phyloP scores from a whole-genome alignment of 2,329 filamentous ascomycete species.

The Geosmithia flava region DNA sequence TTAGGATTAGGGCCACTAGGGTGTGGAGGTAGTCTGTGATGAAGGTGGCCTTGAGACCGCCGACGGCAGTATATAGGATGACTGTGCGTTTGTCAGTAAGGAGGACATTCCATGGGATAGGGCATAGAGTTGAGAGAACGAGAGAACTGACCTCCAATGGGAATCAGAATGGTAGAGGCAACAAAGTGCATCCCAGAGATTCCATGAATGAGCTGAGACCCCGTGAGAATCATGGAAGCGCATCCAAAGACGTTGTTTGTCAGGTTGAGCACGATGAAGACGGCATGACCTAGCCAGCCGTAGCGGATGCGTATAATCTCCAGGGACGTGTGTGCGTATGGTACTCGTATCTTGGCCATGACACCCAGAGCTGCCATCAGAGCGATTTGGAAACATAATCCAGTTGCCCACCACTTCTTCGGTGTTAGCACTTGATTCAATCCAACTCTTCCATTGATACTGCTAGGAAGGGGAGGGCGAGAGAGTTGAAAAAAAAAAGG shows the following conservation, averaged over 20 bases:
- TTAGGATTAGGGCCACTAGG: conserved; percentile 64
- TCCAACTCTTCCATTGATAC: no score
- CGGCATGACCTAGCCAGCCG: conserved; percentile 51
- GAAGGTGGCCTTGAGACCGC: conserved; percentile 70
- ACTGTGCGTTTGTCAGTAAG: conserved; percentile 64
- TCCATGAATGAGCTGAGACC: not conserved
- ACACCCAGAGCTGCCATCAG: conserved; percentile 80
- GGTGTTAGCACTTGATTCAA: not conserved
- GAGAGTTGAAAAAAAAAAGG: conserved; percentile 44
- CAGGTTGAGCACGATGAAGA: conserved; percentile 65
- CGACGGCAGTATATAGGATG: conserved; percentile 58
- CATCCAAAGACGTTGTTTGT: conserved; percentile 39
- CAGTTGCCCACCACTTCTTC: not conserved
- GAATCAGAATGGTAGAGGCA: not conserved
- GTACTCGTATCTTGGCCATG: conserved; percentile 67
- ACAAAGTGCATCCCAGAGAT: not conserved
- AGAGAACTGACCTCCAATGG: not conserved
- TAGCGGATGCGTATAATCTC: conserved; percentile 69
- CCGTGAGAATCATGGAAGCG: not conserved
- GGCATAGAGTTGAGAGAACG: not conserved
- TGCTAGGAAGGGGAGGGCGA: conserved; percentile 42
- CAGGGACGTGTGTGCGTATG: conserved; percentile 67
- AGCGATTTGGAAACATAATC: conserved; percentile 49
- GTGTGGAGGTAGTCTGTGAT: conserved; percentile 73
- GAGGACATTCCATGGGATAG: no score